Evolutionary conservation across 371 early-diverging fungal genomes (phyloP), one percentile per base, ranked within the genome.

Genomic region (Haplosporangium sp.): DNA sequence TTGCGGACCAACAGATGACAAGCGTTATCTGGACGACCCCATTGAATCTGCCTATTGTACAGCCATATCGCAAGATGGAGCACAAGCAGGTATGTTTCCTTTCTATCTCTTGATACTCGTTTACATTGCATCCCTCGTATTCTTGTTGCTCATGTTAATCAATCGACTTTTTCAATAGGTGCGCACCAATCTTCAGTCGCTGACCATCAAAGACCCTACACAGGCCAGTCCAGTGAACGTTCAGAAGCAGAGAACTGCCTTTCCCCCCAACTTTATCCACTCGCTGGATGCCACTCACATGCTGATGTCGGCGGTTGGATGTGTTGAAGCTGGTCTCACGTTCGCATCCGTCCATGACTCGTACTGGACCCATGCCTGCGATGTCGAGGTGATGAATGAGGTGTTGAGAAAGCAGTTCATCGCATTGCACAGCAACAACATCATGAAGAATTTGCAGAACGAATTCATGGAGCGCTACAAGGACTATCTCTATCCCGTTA

Each of bases 221-320:
- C 84, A 86, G 29, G 86, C 89, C 12, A 86, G 93, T 16, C 95
- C 96, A 20, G 97, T 98, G 52, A 94, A 97, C 83, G 83, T 93
- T 5, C 85, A 87, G 59, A 98, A 98, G 83, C 98, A 99, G 75
- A 90, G 94, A 55, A 92, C 95, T 0, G 99, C 98, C 1, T 99
- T 99, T 88, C 98, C 99, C 51, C 99, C 99, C 61, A 99, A 99
- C 86, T 99, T 96, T 82, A 93, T 99, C 68, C 99, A 99, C 84
- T 96, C 97, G 2, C 86, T 99, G 42, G 99, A 99, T 82, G 99
- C 99, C 1, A 90, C 96, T 2, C 99, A 99, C 76, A 99, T 99
- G 99, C 86, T 97, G 74, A 88, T 97, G 86, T 94, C 97, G 13
- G 97, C 98, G 16, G 86, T 95, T 14, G 91, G 90, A 47, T 98